Percentiles rank a stretch among this genome's conserved stretches.
These are phyloP conservation scores for Simplicillium sp. DNA, from an alignment of 2,329 filamentous ascomycete species.

Conservation along the genomic window DNA sequence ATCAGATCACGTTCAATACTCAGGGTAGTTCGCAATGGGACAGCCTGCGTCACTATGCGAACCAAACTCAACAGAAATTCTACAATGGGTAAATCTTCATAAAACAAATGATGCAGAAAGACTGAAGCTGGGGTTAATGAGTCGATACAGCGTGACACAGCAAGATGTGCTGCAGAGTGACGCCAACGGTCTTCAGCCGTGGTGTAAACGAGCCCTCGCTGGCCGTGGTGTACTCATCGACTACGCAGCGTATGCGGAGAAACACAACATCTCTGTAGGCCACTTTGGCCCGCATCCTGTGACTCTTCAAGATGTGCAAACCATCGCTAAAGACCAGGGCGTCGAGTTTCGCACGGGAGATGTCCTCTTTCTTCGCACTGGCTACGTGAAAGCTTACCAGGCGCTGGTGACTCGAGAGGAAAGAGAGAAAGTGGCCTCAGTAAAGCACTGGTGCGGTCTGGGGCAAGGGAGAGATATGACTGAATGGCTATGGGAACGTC, in stretches of 20 bases:
- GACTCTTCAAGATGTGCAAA: constrained; percentile 14
- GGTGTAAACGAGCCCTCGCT: constrained; percentile 12
- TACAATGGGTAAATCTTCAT: constrained; percentile 9
- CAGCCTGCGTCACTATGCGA: constrained; percentile 24
- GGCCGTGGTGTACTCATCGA: constrained; percentile 43
- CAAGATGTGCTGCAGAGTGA: neutral
- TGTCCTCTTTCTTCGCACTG: constrained; percentile 38
- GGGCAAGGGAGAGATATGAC: constrained; percentile 9
- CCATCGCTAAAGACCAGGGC: constrained; percentile 27
- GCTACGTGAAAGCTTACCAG: neutral
- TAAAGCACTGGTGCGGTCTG: constrained; percentile 9
- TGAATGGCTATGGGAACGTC: constrained; percentile 16
- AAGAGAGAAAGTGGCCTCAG: neutral
- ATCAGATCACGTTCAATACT: constrained; percentile 10
- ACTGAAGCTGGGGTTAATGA: neutral
- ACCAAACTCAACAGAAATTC: constrained; percentile 14
- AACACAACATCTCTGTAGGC: constrained; percentile 24
- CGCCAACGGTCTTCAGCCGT: constrained; percentile 6
- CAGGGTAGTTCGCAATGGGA: constrained; percentile 16
- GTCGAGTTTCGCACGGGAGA: constrained; percentile 39
- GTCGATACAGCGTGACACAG: neutral
- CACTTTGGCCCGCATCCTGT: constrained; percentile 30
- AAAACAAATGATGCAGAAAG: neutral
- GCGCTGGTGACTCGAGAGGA: neutral
- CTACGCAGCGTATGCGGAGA: constrained; percentile 33